Base-by-base conservation (phyloP, 495 filamentous ascomycete species). In the Xylaria cubensis region DNA sequence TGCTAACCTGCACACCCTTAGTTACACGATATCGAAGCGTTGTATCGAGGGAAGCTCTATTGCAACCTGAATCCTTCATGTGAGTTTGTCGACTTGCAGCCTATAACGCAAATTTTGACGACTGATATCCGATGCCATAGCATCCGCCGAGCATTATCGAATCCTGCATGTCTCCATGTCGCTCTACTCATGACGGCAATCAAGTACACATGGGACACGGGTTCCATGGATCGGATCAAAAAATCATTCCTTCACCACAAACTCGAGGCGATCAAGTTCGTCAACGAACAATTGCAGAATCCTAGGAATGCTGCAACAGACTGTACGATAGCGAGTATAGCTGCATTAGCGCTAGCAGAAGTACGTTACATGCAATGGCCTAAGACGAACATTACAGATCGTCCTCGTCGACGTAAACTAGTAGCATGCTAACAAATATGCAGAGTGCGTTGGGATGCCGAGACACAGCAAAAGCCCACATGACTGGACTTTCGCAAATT, bases 181-280 rank as follows among this genome's bases (percentile, higher is more conserved):
- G 68, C 68, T 36, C 29, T 77, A 19, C 68, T 77, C 4, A 67
- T 77, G 44, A 74, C 75, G 10, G 71, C 73, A 21, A 73, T 77
- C 29, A 74, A 77, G 34, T 73, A 63, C 55, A 56, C 73, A 5
- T 77, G 75, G 73, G 67, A 68, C 51, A 69, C 59, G 13, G 75
- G 75, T 41, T 67, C 53, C 67, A 61, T 75, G 62, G 41, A 71
- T 29, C 39, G 48, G 12, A 72, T 73, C 64, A 70, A 73, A 48
- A 64, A 74, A 24, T 73, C 75, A 15, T 75, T 75, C 34, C 71
- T 77, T 32, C 64, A 71, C 64, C 75, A 77, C 73, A 77, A 77
- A 44, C 67, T 77, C n/a, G 73, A 77, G 51, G 61, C 70, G n/a
- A 77, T 77, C 29, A 74, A 72, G 13, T 50, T 69, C 10, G 71